Evolutionary conservation across 2,329 filamentous ascomycete species (phyloP).

Genomic region (Neonectria neomacrospora): DNA sequence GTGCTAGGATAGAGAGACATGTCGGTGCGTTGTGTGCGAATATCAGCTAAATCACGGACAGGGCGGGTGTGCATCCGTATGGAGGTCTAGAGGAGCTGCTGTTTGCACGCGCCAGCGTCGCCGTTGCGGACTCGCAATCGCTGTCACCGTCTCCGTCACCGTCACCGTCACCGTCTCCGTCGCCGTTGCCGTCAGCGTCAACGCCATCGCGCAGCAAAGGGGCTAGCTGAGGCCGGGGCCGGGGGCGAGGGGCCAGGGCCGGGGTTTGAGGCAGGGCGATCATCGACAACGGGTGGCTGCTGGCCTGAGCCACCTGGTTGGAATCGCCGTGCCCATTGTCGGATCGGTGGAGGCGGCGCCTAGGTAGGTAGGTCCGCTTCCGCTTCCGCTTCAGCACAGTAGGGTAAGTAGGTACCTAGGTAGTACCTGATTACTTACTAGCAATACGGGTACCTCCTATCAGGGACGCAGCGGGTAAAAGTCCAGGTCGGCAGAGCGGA

Average conservation of each 20-base stretch:
- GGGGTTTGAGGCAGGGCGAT: constrained; percentile 42
- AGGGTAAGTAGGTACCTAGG: background rate
- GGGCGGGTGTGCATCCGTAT: constrained; percentile 16
- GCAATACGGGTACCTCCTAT: too few relatives aligned
- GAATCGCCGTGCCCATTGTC: constrained; percentile 37
- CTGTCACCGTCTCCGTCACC: constrained; percentile 39
- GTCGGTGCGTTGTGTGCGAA: background rate
- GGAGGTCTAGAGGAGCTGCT: constrained; percentile 12
- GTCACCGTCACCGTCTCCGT: constrained; percentile 34
- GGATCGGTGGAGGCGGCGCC: constrained; percentile 36
- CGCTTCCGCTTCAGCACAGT: constrained; percentile 26
- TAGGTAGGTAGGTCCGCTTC: background rate
- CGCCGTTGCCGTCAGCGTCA: constrained; percentile 31
- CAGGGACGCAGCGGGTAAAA: background rate
- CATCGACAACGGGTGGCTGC: constrained; percentile 46
- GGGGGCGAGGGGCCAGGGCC: constrained; percentile 30
- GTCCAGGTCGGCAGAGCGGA: too few relatives aligned
- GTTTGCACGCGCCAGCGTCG: constrained; percentile 12
- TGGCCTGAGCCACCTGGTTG: constrained; percentile 42
- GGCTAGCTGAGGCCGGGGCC: constrained; percentile 20
- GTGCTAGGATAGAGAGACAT: constrained; percentile 1
- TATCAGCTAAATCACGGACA: constrained; percentile 6
- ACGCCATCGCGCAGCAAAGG: constrained; percentile 22
- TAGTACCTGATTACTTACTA: too few relatives aligned
- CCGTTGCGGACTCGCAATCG: constrained; percentile 34